A percentile compares a stretch with the other conserved stretches of the same genome.
These are phyloP conservation scores for Erodium maritimum DNA, from an alignment of 345 rosid genomes.

Conservation along the genomic window DNA sequence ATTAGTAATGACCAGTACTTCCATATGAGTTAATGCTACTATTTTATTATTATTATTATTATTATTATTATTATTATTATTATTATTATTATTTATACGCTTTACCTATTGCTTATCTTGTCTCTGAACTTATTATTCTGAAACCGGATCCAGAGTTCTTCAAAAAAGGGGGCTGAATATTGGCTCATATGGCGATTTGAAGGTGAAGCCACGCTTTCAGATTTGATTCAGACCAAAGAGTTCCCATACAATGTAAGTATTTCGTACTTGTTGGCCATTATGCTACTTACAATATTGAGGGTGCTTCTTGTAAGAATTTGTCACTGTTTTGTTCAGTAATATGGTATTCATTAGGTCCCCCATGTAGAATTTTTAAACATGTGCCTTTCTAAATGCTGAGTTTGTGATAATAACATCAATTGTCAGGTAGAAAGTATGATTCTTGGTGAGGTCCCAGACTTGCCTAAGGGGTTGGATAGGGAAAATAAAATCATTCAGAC, in stretches of 20 bases:
- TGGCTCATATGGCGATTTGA: constrained; percentile 90
- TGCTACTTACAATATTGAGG: neutral
- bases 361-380: too few relatives aligned
- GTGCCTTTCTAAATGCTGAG: neutral
- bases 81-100: neutral
- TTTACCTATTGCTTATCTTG: constrained; percentile 1
- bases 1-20: constrained; percentile 21
- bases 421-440: constrained; percentile 81
- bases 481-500: constrained; percentile 83
- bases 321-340: too few relatives aligned
- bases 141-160: constrained; percentile 45
- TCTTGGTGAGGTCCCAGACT: constrained; percentile 59
- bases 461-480: constrained; percentile 78
- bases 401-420: constrained; percentile 6
- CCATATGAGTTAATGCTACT: constrained; percentile 20
- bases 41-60: constrained; percentile 2
- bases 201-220: constrained; percentile 76
- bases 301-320: too few relatives aligned
- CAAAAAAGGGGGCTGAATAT: constrained; percentile 71
- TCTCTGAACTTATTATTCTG: constrained; percentile 10
- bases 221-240: constrained; percentile 73
- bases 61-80: constrained; percentile 9
- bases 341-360: too few relatives aligned
- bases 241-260: constrained; percentile 82
- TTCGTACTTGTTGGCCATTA: constrained; percentile 13